Base-by-base conservation (phyloP, 2,329 filamentous ascomycete species). In the Penicillium paneum region DNA sequence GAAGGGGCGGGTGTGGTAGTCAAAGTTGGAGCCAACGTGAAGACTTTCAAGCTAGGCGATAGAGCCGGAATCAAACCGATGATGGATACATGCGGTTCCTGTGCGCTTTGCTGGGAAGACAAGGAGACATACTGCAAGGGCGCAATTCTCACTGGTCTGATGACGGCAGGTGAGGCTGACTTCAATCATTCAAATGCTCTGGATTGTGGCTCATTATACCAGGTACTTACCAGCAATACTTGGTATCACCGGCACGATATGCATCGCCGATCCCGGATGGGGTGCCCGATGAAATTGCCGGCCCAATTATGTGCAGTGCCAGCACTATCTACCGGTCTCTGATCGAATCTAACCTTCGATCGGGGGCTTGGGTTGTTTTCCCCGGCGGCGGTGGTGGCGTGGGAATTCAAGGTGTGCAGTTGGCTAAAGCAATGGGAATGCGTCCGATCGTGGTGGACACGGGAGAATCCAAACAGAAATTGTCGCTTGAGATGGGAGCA, bases 221-320 rank as follows among this genome's bases (percentile, higher is more conserved):
- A 70, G 78, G 82, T 1, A 80, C 80, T 1, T 86, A 84, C 65
- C 79, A 83, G 67, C 80, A 86, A 65, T 86, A 86, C 64, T 70
- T 85, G 36, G 74, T 78, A 12, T 79, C 77, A 1, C 82, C 83
- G 0, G 82, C 81, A 13, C 74, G 74, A 36, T 83, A 83, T 61
- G 80, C 80, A 0, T 76, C 76, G 0, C 73, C 76, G 19, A 83
- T 85, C 52, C 83, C 82, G 0, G 79, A 84, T 32, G 80, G 78
- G 0, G 77, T 85, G 0, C 67, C 71, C 0, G 81, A 83, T 56
- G 77, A 80, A 56, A 61, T 82, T n/a, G 83, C 82, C 2, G 83
- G 78, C 0, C 83, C 83, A 0, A 78, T 85, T 54, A 84, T 85
- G 81, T 86, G 83, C 69, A 78, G 74, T 40, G 81, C 80, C 0